Evolutionary conservation across 345 rosid species (phyloP).

Genomic region (Pugionium dolabratum): DNA sequence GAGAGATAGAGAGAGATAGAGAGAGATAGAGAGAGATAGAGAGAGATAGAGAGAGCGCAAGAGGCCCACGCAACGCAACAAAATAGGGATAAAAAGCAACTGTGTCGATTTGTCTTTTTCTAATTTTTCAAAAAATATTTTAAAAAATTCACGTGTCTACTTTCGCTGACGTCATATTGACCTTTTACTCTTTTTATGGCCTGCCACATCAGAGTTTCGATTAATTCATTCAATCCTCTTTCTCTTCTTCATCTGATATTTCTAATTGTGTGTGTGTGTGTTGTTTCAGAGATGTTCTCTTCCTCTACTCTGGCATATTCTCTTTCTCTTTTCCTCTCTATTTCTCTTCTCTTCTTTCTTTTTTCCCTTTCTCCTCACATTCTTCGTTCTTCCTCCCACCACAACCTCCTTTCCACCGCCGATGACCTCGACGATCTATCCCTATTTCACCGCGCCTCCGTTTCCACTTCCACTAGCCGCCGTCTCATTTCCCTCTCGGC

Average conservation of each 20-base stretch:
- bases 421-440: constrained; percentile 62
- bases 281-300: constrained; percentile 50
- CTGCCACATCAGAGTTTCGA: neutral
- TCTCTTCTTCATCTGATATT: constrained; percentile 17
- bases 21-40: no score
- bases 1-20: no score
- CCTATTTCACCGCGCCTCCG: constrained; percentile 63
- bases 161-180: constrained; percentile 39
- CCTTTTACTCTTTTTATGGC: constrained; percentile 7
- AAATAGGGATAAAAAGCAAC: constrained; percentile 27
- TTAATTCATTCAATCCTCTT: constrained; percentile 2
- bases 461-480: constrained; percentile 33
- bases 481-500: constrained; percentile 44
- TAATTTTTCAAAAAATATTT: neutral
- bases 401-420: constrained; percentile 38
- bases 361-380: constrained; percentile 54
- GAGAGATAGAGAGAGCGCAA: neutral
- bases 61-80: constrained; percentile 13
- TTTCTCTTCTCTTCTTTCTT: constrained; percentile 49
- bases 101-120: constrained; percentile 21
- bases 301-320: constrained; percentile 55
- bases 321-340: constrained; percentile 55
- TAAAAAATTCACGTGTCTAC: constrained; percentile 29
- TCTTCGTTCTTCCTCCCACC: constrained; percentile 52
- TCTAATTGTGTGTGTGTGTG: constrained; percentile 16